Evolutionary conservation across 768 basidiomycete genomes (phyloP).

Genomic region (Macrolepiota albuminosa): DNA sequence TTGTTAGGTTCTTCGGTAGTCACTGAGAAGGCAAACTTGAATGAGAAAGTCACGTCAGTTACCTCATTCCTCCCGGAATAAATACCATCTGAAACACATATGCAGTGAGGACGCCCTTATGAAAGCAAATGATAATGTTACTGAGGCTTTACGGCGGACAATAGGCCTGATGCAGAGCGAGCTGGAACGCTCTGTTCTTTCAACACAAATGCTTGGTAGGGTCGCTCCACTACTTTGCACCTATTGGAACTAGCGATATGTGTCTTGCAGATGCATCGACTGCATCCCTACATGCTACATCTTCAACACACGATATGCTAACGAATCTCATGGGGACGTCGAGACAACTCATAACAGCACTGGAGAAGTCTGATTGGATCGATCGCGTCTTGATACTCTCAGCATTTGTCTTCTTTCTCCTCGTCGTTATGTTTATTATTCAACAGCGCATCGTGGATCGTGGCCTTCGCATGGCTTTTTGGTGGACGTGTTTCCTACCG

Average conservation of each 20-base stretch:
- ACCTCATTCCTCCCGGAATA: background rate
- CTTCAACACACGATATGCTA: conserved; percentile 72
- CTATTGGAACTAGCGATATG: background rate
- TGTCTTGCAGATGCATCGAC: conserved; percentile 68
- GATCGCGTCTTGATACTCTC: conserved; percentile 85
- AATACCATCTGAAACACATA: background rate
- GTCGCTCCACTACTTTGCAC: background rate
- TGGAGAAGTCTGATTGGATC: conserved; percentile 89
- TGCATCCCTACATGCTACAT: conserved; percentile 67
- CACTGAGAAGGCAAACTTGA: conserved; percentile 41
- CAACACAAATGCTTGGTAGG: conserved; percentile 80
- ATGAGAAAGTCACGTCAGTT: conserved; percentile 62
- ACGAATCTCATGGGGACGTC: conserved; percentile 70
- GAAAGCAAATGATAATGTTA: conserved; percentile 86
- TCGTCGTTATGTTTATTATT: conserved; percentile 81
- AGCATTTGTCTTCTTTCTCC: conserved; percentile 76
- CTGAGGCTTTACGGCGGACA: conserved; percentile 82
- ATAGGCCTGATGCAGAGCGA: conserved; percentile 86
- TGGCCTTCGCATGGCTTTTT: conserved; percentile 73
- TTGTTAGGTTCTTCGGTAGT: conserved; percentile 51
- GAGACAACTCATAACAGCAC: conserved; percentile 77
- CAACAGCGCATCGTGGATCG: conserved; percentile 85
- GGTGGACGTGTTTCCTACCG: conserved; percentile 82
- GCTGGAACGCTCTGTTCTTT: conserved; percentile 83
- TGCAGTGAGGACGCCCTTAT: conserved; percentile 79